phyloP scores from a whole-genome alignment of 345 rosid genomes.

The Syzygium grande region DNA sequence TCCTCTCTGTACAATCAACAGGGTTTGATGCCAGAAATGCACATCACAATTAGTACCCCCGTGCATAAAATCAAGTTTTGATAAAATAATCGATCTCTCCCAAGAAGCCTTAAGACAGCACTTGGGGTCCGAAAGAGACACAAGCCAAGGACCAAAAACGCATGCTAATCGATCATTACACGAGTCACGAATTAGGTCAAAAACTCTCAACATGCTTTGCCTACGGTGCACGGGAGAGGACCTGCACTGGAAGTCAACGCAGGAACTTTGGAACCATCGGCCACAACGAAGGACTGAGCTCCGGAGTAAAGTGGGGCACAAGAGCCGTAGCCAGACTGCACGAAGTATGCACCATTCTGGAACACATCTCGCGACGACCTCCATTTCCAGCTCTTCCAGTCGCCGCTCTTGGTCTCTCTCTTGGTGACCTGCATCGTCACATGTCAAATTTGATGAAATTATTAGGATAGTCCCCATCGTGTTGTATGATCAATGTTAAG shows the following conservation, averaged over 20 bases:
- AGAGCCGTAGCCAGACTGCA: conserved; percentile 77
- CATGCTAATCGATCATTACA: neutral
- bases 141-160: neutral
- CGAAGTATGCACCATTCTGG: conserved; percentile 78
- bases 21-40: neutral
- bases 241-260: conserved; percentile 68
- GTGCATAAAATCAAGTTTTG: neutral
- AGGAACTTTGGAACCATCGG: conserved; percentile 53
- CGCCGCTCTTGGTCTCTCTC: conserved; percentile 35
- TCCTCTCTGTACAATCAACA: neutral
- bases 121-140: neutral
- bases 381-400: conserved; percentile 82
- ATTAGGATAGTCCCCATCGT: neutral
- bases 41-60: neutral
- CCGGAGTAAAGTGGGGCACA: conserved; percentile 40
- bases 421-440: conserved; percentile 55
- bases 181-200: neutral
- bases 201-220: conserved; percentile 24
- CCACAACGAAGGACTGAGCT: conserved; percentile 43
- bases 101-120: neutral
- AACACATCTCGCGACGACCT: conserved; percentile 68
- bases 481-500: neutral
- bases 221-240: conserved; percentile 34
- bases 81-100: neutral
- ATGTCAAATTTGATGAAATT: neutral